Base-by-base conservation (phyloP, 148 eudicot genomes). In the Chenopodium formosanum region DNA sequence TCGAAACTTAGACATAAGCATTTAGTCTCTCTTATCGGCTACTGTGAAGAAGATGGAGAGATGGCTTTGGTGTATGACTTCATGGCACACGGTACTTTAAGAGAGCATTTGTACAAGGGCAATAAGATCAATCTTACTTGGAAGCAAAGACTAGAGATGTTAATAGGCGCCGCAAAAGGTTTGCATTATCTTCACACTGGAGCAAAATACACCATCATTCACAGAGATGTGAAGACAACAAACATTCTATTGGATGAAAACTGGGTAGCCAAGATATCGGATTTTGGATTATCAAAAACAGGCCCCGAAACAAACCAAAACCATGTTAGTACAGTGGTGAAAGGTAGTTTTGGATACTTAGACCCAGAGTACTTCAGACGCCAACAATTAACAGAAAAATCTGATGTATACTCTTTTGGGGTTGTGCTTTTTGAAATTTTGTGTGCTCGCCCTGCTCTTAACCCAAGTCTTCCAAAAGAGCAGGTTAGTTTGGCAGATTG, bases 171-270 rank as follows among this genome's bases (percentile, higher is more conserved):
- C 8, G 90, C 92, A 16, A 88, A 86, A 65, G 92, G 92, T 52
- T 63, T 89, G n/a, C 92, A 89, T 74, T 89, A 88, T 64, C 92
- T 89, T 25, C 92, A 89, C 81, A 89, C 92, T 1, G 92, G 92
- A 53, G 73, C 92, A 8, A 89, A 88, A 63, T 89, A 89, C 78
- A 89, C 92, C 0, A 89, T 89, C 34, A 89, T 89, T 1, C 92
- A 89, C 20, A 86, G 92, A 31, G 92, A 89, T 82, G 92, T 89
- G 17, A 89, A 89, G 84, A 89, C 92, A 5, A 89, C 92, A 7
- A 89, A 89, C 40, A 89, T 89, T 37, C 74, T 89, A 5, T 44
- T 83, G 16, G 90, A 88, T 60, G 90, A 88, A 47, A 86, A 88
- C 23, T 86, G 88, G 88, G 84, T 88, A 1, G 88, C 92, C 11